Percentiles rank a stretch among this genome's conserved stretches.
phyloP scores from a whole-genome alignment of 345 rosid species.

The Camelina neglecta region DNA sequence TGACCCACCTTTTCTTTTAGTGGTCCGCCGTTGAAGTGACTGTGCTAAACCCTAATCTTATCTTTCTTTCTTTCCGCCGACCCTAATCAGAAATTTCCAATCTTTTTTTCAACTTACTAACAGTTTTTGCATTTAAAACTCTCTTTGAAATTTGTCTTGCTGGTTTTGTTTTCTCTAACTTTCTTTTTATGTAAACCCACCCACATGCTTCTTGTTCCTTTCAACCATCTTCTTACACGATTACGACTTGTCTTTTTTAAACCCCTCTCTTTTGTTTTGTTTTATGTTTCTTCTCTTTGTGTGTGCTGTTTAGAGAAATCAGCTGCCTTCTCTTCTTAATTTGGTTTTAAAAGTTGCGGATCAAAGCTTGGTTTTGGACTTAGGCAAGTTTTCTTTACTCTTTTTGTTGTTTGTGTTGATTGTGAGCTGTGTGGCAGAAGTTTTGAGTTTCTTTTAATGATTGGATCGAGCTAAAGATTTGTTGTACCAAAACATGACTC shows the following conservation, averaged over 20 bases:
- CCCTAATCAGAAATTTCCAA: conserved; percentile 15
- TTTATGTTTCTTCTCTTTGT: conserved; percentile 13
- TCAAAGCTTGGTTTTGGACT: conserved; percentile 38
- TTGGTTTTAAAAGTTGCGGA: conserved; percentile 23
- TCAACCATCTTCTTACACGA: conserved; percentile 33
- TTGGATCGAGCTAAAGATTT: conserved; percentile 32
- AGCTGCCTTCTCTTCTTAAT: conserved; percentile 26
- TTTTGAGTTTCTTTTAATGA: conserved; percentile 28
- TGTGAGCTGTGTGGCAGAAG: background rate
- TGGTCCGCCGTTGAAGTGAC: conserved; percentile 49
- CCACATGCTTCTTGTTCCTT: conserved; percentile 38
- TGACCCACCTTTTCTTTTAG: conserved; percentile 37
- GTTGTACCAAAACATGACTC: conserved; percentile 15
- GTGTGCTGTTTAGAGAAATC: conserved; percentile 27
- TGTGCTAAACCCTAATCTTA: conserved; percentile 43
- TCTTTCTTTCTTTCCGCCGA: conserved; percentile 38
- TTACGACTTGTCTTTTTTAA: conserved; percentile 17
- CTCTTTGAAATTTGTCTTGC: conserved; percentile 41
- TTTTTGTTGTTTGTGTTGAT: conserved; percentile 16
- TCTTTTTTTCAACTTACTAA: conserved; percentile 33
- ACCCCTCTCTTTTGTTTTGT: background rate
- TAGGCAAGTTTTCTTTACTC: conserved; percentile 39
- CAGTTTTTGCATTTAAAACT: conserved; percentile 40
- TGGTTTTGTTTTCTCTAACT: conserved; percentile 15
- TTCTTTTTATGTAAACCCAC: conserved; percentile 24